Conservation (phyloP, 345 rosid genomes). For the Syzygium jambos region DNA sequence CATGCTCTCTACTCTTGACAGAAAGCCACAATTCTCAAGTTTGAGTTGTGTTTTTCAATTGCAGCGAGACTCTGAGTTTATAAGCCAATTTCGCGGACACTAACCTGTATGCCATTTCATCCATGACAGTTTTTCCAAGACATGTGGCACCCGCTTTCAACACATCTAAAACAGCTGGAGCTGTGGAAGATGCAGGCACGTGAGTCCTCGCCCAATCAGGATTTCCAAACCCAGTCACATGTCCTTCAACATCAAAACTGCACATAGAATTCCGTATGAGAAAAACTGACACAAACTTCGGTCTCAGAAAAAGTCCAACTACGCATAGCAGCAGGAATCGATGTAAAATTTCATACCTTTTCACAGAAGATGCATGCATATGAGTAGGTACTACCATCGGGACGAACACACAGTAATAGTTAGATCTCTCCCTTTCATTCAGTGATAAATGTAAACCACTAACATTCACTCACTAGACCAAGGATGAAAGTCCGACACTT, state of each 20-base stretch:
- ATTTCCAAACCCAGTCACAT: conserved; percentile 80
- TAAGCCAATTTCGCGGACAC: background rate
- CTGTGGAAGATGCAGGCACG: conserved; percentile 54
- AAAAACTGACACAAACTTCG: background rate
- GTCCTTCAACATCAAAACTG: conserved; percentile 82
- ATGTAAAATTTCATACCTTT: background rate
- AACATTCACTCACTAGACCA: background rate
- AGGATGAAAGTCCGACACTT: background rate
- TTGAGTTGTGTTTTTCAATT: background rate
- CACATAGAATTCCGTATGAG: background rate
- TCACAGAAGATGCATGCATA: background rate
- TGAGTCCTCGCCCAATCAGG: conserved; percentile 94
- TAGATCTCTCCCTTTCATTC: background rate
- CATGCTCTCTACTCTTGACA: background rate
- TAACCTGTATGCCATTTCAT: conserved; percentile 94
- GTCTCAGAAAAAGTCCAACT: background rate
- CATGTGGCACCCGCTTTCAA: conserved; percentile 65
- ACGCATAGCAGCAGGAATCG: background rate
- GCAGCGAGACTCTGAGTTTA: background rate
- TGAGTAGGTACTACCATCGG: background rate
- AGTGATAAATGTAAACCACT: background rate
- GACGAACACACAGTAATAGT: background rate
- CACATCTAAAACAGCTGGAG: conserved; percentile 57
- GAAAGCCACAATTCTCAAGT: background rate
- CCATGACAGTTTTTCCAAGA: conserved; percentile 70